Evolutionary conservation across 176 grass and related monocot genomes (phyloP).

Genomic region (Saccharum spontaneum): DNA sequence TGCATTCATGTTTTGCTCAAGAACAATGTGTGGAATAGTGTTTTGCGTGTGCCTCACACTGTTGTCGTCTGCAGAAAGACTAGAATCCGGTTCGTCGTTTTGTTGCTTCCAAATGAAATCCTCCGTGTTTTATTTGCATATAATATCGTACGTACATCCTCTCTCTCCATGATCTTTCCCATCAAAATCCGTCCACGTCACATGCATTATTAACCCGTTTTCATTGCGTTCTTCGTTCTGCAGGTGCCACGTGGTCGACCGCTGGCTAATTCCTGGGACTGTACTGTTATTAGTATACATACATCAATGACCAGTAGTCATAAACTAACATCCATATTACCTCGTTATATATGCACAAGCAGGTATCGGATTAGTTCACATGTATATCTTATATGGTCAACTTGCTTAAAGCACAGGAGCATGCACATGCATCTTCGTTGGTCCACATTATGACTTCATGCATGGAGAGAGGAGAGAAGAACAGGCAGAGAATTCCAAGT

Average conservation of each 20-base stretch:
- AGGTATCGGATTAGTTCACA: background rate
- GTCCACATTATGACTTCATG: background rate
- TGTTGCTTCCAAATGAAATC: background rate
- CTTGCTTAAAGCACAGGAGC: constrained; percentile 12
- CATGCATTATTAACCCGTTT: background rate
- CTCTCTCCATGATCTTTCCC: background rate
- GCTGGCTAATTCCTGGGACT: background rate
- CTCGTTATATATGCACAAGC: background rate
- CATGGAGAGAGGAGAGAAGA: background rate
- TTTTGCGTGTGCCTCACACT: background rate
- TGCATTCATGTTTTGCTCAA: constrained; percentile 19
- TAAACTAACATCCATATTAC: background rate
- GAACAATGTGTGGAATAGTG: constrained; percentile 20
- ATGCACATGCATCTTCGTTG: background rate
- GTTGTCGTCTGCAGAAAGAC: background rate
- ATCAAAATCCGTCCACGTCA: background rate
- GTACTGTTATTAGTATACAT: background rate
- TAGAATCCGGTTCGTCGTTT: background rate
- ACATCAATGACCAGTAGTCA: background rate
- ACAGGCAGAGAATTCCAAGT: constrained; percentile 11
- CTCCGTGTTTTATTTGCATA: background rate
- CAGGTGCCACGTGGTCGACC: background rate
- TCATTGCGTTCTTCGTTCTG: background rate
- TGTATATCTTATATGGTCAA: background rate
- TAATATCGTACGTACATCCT: no score